Evolutionary conservation across 805 yeast species (phyloP), one percentile per base, ranked within the genome.

Genomic region (Cephaloascus fragrans): DNA sequence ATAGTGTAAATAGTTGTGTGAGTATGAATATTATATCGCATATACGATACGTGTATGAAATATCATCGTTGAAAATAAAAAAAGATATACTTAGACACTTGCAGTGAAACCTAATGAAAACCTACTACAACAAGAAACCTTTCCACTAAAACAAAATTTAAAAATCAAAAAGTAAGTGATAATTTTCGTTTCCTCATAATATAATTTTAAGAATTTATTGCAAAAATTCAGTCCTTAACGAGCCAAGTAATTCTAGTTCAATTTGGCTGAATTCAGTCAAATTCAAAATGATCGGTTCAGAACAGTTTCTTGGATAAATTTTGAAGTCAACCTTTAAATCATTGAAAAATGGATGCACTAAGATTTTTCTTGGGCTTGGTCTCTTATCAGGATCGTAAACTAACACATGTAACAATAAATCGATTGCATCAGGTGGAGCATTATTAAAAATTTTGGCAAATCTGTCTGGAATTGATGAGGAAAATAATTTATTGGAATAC

Each of bases 311-410:
- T 26, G 85, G 83, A 44, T 56, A 64, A 39, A 75, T 77, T 36
- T 59, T 61, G 55, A 75, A 73, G 16, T 63, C 62, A 39, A 69
- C 71, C 56, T 90, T 82, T 48, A 90, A 70, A 53, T 89, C 95
- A 57, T 86, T 83, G 57, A 90, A 90, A 59, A 87, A 93, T 19
- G 83, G 81, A 64, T 90, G 96, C 5, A 89, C 77, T 70, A 93
- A 64, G 6, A 90, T 87, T 49, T 82, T 73, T 53, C 81, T 74
- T 37, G 97, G 90, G 35, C 83, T 71, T 43, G 86, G 73, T 57
- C 99, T 77, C 41, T 68, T 63, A 38, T 80, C 83, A 14, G 99
- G 99, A 46, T 88, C 93, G 62, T 93, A 93, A 37, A 87, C 95
- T 45, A 93, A 73, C 35, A 93, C 77, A 42, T 74, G 73, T 69